Conservation (phyloP, 257 asterid species). For the Nemophila menziesii region DNA sequence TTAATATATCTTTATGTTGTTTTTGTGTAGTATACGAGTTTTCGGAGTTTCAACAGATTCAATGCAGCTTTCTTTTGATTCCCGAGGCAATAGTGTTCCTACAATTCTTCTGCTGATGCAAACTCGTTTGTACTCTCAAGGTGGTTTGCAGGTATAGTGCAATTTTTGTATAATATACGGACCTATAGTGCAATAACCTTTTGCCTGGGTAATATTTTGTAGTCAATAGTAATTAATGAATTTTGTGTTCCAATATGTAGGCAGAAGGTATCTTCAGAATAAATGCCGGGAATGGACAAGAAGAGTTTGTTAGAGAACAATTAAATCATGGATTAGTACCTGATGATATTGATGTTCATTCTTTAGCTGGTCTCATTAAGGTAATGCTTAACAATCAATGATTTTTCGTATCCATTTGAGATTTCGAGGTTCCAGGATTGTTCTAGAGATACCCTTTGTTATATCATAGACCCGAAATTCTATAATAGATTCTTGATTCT, state of each 20-base stretch:
- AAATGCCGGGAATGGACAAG: slow-evolving; percentile 29
- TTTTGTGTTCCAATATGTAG: slow-evolving; percentile 11
- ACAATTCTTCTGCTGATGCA: slow-evolving; percentile 88
- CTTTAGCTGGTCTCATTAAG: slow-evolving; percentile 37
- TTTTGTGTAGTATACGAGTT: slow-evolving; percentile 47
- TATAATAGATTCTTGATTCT: neutral
- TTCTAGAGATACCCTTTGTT: too few species aligned
- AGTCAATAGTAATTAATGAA: neutral
- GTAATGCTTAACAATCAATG: too few species aligned
- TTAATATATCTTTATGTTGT: slow-evolving; percentile 1
- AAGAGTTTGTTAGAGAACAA: slow-evolving; percentile 28
- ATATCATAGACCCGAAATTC: neutral
- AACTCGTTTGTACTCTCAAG: slow-evolving; percentile 54
- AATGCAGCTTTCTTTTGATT: slow-evolving; percentile 85
- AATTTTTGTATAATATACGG: too few species aligned
- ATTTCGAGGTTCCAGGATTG: too few species aligned
- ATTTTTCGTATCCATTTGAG: too few species aligned
- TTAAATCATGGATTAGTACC: slow-evolving; percentile 26
- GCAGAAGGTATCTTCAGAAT: slow-evolving; percentile 36
- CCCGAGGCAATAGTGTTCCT: slow-evolving; percentile 78
- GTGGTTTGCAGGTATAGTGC: slow-evolving; percentile 83
- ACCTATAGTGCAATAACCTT: too few species aligned
- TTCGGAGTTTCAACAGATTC: slow-evolving; percentile 92
- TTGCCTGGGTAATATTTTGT: too few species aligned
- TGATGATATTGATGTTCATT: slow-evolving; percentile 26